phyloP scores from a whole-genome alignment of 495 filamentous ascomycete species.

The Aspergillus conjunctus region DNA sequence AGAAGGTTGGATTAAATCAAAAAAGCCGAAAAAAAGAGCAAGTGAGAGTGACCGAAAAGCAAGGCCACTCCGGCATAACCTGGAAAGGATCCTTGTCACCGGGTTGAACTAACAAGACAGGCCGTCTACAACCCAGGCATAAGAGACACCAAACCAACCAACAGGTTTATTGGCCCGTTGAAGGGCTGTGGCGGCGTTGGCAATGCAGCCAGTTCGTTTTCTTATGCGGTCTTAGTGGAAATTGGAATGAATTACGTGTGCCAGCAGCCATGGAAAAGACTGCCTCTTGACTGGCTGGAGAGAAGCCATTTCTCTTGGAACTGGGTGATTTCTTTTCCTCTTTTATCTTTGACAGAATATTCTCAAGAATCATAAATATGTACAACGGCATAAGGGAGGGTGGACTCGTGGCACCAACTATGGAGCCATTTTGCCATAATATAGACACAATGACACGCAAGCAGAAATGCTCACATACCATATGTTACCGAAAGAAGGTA shows the following conservation, averaged over 20 bases:
- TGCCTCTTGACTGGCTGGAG: neutral
- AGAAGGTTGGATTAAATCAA: neutral
- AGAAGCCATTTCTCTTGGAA: neutral
- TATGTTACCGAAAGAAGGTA: neutral
- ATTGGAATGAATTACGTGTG: neutral
- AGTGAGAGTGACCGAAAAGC: neutral
- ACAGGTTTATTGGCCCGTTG: neutral
- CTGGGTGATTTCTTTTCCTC: neutral
- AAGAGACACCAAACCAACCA: neutral
- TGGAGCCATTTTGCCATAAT: neutral
- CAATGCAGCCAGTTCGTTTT: neutral
- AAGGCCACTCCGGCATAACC: neutral
- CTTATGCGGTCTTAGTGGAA: neutral
- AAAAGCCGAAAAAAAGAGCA: neutral
- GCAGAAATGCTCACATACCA: neutral
- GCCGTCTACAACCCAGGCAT: neutral
- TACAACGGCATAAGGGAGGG: neutral
- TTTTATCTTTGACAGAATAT: neutral
- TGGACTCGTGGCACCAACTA: neutral
- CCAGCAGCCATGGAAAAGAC: neutral
- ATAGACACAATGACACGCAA: neutral
- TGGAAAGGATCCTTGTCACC: neutral
- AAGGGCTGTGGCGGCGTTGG: neutral
- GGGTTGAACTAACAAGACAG: neutral
- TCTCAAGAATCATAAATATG: neutral